Base-by-base conservation (phyloP, 805 yeast species). In the Komagataella populi region DNA sequence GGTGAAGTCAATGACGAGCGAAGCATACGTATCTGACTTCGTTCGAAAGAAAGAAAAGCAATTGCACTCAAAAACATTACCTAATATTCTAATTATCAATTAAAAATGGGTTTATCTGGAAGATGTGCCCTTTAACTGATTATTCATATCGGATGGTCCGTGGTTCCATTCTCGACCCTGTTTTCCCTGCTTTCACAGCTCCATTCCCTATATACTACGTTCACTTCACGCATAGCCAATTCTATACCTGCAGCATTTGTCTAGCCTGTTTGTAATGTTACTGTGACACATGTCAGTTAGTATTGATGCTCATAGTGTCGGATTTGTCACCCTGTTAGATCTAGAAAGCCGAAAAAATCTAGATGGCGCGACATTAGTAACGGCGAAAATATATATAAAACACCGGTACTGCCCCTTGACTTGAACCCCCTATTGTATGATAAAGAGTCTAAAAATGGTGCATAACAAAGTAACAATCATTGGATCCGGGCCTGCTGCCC, bases 401-500 rank as follows among this genome's bases (percentile, higher is more conserved):
- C 22, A 49, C 18, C 22, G 43, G 17, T 46, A 18, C 43, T 17
- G 17, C 18, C 18, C 16, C 30, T 24, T n/a, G 7, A 14, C 20
- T n/a, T 30, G 16, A 23, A 50, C 16, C 39, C 23, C 23, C 44
- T 24, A 44, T 44, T 39, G 30, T 47, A 47, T 45, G 48, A 44
- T 47, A 46, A 48, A 49, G n/a, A 50, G 48, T 43, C 23, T 49
- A 44, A 52, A 76, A 78, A 84, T 84, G 90, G 84, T 78, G 62
- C 95, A 86, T 68, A 80, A 87, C 71, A 80, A 75, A 73, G 95
- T 86, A 55, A 86, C 93, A 36, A 84, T 87, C 62, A 82, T 87
- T 55, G 98, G 99, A 47, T 90, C 97, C 51, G 99, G 99, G 60
- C 99, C 99, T 52, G 99, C 99, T 53, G 99, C 97, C 52, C 96